Evolutionary conservation across 331 rosid genomes (phyloP).

Genomic region (Arachis monticola): DNA sequence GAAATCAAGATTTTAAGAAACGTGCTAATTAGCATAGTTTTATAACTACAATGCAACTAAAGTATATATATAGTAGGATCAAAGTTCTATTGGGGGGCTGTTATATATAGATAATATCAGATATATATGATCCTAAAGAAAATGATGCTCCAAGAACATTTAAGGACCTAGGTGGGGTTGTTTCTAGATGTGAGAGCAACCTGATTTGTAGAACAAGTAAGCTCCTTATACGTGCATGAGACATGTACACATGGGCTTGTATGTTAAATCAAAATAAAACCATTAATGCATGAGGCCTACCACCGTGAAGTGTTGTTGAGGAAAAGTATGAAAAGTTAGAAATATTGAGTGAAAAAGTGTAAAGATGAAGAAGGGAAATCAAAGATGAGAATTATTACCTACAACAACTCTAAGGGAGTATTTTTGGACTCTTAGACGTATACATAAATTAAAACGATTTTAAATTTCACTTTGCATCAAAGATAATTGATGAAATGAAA

Average conservation of each 20-base stretch:
- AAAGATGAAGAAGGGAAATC: slow-evolving; percentile 30
- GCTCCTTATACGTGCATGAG: slow-evolving; percentile 34
- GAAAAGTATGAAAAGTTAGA: slow-evolving; percentile 33
- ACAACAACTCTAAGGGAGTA: no score
- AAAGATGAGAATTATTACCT: background rate
- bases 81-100: background rate
- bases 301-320: slow-evolving; percentile 31
- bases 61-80: slow-evolving; percentile 3
- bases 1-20: slow-evolving; percentile 26
- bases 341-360: slow-evolving; percentile 24
- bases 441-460: no score
- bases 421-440: no score
- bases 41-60: slow-evolving; percentile 34
- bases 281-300: slow-evolving; percentile 45
- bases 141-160: slow-evolving; percentile 32
- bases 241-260: slow-evolving; percentile 44
- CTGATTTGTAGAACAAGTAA: slow-evolving; percentile 11
- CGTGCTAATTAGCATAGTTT: slow-evolving; percentile 7
- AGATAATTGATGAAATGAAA: no score
- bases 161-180: slow-evolving; percentile 15
- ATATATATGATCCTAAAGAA: slow-evolving; percentile 37
- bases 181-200: background rate
- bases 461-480: no score
- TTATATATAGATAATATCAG: background rate
- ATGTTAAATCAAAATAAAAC: slow-evolving; percentile 25